These are phyloP conservation scores for Taphrina confusa DNA, from an alignment of 1,139 yeast species.

Conservation along the genomic window DNA sequence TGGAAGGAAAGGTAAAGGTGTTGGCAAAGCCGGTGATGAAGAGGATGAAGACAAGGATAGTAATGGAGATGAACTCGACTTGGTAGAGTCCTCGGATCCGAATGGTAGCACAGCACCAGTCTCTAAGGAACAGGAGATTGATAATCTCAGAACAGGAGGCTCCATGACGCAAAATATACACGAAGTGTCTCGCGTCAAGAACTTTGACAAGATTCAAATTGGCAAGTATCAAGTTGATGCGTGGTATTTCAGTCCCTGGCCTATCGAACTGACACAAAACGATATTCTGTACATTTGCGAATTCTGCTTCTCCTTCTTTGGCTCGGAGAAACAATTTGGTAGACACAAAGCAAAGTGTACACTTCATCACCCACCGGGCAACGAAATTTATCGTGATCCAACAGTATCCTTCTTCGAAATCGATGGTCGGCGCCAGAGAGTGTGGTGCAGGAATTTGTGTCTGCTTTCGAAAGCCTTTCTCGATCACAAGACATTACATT, in stretches of 20 bases:
- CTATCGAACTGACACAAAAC: constrained; percentile 87
- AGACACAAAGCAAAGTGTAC: constrained; percentile 85
- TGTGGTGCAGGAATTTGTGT: constrained; percentile 96
- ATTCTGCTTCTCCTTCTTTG: constrained; percentile 83
- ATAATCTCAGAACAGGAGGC: constrained; percentile 86
- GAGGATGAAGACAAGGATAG: constrained; percentile 39
- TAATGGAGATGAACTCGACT: constrained; percentile 83
- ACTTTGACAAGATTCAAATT: constrained; percentile 70
- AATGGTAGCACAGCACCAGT: constrained; percentile 54
- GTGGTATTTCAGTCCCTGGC: constrained; percentile 98
- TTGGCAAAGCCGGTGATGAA: constrained; percentile 36
- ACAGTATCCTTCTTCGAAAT: constrained; percentile 86
- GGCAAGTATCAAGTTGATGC: constrained; percentile 95
- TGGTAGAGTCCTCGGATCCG: constrained; percentile 53
- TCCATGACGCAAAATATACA: constrained; percentile 89
- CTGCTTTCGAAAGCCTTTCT: constrained; percentile 80
- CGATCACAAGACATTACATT: constrained; percentile 92
- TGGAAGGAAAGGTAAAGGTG: constrained; percentile 44
- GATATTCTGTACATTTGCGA: constrained; percentile 89
- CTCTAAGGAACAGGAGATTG: constrained; percentile 81
- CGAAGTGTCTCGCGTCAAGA: constrained; percentile 89
- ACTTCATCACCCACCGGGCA: constrained; percentile 91
- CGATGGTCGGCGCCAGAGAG: constrained; percentile 88
- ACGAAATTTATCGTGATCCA: constrained; percentile 90
- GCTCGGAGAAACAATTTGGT: constrained; percentile 86